Conservation (phyloP, 2,329 filamentous ascomycete genomes). For the Onygena corvina region DNA sequence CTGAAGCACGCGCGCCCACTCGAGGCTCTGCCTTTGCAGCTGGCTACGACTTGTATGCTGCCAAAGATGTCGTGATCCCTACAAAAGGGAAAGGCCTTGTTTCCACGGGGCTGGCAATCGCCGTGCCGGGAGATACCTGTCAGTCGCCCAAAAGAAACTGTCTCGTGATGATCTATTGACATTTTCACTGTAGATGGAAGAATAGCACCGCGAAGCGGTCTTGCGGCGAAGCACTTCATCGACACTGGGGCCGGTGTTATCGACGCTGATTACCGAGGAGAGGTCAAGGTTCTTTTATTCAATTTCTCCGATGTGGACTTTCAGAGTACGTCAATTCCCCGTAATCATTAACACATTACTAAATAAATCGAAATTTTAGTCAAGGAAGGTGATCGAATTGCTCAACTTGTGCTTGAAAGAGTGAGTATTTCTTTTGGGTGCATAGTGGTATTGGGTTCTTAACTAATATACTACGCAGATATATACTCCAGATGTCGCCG, state of each 20-base stretch:
- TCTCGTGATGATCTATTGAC: slow-evolving; percentile 7
- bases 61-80: slow-evolving; percentile 62
- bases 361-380: slow-evolving; percentile 33
- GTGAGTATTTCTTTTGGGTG: slow-evolving; percentile 28
- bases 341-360: not conserved
- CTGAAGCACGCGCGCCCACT: slow-evolving; percentile 68
- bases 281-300: slow-evolving; percentile 88
- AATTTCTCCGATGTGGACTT: slow-evolving; percentile 82
- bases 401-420: slow-evolving; percentile 85
- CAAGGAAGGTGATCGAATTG: slow-evolving; percentile 77
- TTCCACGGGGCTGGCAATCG: slow-evolving; percentile 82
- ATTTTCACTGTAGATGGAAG: slow-evolving; percentile 56
- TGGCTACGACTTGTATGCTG: slow-evolving; percentile 83
- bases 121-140: slow-evolving; percentile 84
- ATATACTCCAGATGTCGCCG: slow-evolving; percentile 81
- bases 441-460: not conserved
- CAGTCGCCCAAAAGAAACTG: slow-evolving; percentile 36
- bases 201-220: slow-evolving; percentile 78
- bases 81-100: slow-evolving; percentile 74
- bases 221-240: slow-evolving; percentile 89
- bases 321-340: slow-evolving; percentile 25
- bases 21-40: slow-evolving; percentile 81
- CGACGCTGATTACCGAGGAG: slow-evolving; percentile 91
- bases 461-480: slow-evolving; percentile 41
- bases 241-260: slow-evolving; percentile 94